Percentiles rank a stretch among this genome's conserved stretches.
These are phyloP conservation scores for Colletotrichum euphorbiae DNA, from an alignment of 2,329 filamentous ascomycete species.

Conservation along the genomic window DNA sequence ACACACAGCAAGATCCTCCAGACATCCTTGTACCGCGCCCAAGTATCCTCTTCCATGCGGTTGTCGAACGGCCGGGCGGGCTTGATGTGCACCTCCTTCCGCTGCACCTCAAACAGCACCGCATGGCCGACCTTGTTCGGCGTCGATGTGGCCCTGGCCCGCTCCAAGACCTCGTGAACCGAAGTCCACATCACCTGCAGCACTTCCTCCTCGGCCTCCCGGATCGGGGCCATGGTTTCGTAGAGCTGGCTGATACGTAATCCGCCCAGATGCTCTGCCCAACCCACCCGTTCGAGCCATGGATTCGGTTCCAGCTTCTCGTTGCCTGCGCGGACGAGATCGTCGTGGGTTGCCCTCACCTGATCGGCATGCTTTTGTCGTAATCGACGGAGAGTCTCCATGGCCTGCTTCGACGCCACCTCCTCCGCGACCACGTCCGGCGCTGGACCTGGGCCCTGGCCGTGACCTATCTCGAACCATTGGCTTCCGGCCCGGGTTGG, in stretches of 20 bases:
- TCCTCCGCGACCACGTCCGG: too few species aligned
- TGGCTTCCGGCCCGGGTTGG: too few species aligned
- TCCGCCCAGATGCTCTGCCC: conserved; percentile 27
- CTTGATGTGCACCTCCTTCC: conserved; percentile 19
- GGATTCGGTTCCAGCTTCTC: conserved; percentile 3
- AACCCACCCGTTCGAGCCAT: conserved; percentile 17
- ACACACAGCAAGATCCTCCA: conserved; percentile 20
- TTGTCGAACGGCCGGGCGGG: conserved; percentile 24
- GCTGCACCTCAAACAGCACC: conserved; percentile 30
- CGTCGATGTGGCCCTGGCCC: background rate
- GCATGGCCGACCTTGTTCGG: conserved; percentile 8
- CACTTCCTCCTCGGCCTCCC: conserved; percentile 22
- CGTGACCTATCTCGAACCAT: too few species aligned
- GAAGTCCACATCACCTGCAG: conserved; percentile 16
- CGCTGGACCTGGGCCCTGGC: too few species aligned
- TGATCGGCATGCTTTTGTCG: too few species aligned
- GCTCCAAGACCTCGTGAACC: background rate
- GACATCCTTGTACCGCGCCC: conserved; percentile 28
- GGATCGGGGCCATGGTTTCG: conserved; percentile 4
- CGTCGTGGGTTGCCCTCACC: too few species aligned
- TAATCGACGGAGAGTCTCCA: too few species aligned
- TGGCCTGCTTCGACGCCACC: too few species aligned
- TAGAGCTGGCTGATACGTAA: conserved; percentile 4
- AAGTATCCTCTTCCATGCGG: conserved; percentile 33
- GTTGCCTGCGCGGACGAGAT: too few species aligned